These are phyloP conservation scores for Mycena floridula DNA, from an alignment of 768 basidiomycete species.

Conservation along the genomic window DNA sequence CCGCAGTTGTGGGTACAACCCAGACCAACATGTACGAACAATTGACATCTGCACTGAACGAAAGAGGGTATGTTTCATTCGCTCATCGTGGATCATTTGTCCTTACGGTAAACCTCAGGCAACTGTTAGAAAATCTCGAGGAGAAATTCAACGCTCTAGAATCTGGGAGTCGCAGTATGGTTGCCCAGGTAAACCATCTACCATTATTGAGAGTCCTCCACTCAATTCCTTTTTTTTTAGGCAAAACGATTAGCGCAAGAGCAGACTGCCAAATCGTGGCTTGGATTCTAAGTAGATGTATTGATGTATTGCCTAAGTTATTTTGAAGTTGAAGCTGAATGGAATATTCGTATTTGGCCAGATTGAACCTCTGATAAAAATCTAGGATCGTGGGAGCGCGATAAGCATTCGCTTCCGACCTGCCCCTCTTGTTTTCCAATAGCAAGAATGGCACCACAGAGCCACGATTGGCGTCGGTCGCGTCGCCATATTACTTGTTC, in stretches of 20 bases:
- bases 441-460: no score
- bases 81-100: not conserved
- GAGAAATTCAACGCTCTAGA: constrained; percentile 60
- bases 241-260: constrained; percentile 60
- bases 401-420: no score
- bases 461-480: no score
- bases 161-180: constrained; percentile 61
- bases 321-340: no score
- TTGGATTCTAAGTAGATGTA: constrained; percentile 36
- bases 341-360: no score
- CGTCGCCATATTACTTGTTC: no score
- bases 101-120: constrained; percentile 27
- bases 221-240: constrained; percentile 21
- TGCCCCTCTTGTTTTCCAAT: no score
- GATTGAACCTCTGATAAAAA: no score
- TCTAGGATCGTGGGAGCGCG: no score
- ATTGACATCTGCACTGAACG: constrained; percentile 47
- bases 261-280: constrained; percentile 62
- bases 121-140: constrained; percentile 55
- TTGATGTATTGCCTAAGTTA: no score
- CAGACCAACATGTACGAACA: constrained; percentile 38
- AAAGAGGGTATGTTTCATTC: constrained; percentile 50
- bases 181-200: constrained; percentile 41
- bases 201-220: not conserved
- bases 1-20: constrained; percentile 27